These are phyloP conservation scores for Phaffia rhodozyma DNA, from an alignment of 1,284 basidiomycete genomes.

Conservation along the genomic window DNA sequence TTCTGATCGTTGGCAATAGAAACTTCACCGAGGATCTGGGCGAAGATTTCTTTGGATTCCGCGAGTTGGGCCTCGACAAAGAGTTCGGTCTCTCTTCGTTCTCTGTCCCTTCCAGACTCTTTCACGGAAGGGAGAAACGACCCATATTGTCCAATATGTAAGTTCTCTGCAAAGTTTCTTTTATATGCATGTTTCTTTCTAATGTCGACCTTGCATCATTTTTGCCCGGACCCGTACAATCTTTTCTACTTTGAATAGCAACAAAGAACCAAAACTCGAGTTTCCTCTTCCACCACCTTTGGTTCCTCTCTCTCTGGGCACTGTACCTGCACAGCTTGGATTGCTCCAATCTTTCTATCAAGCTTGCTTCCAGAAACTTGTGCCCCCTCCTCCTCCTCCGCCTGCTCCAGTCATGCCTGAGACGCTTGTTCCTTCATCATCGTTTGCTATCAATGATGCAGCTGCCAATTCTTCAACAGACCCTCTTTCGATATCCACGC, in stretches of 20 bases:
- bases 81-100: slow-evolving; percentile 73
- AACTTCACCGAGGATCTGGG: slow-evolving; percentile 78
- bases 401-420: neutral
- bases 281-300: slow-evolving; percentile 75
- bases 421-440: neutral
- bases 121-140: slow-evolving; percentile 50
- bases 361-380: slow-evolving; percentile 42
- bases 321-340: slow-evolving; percentile 67
- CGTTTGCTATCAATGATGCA: neutral
- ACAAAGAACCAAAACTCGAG: slow-evolving; percentile 47
- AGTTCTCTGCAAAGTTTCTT: slow-evolving; percentile 4
- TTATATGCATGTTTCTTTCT: too few relatives aligned
- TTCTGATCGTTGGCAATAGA: slow-evolving; percentile 36
- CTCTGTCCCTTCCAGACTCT: slow-evolving; percentile 62
- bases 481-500: slow-evolving; percentile 20
- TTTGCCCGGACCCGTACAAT: slow-evolving; percentile 30
- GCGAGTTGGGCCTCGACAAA: slow-evolving; percentile 74
- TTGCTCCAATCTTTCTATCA: slow-evolving; percentile 68
- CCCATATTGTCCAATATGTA: neutral
- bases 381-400: slow-evolving; percentile 24
- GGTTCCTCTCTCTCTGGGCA: slow-evolving; percentile 51
- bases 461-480: too few relatives aligned
- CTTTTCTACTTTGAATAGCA: slow-evolving; percentile 32
- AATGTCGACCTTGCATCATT: slow-evolving; percentile 28
- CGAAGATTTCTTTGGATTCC: slow-evolving; percentile 85